phyloP scores from a whole-genome alignment of 2,329 filamentous ascomycete species.

The Botrytis squamosa region DNA sequence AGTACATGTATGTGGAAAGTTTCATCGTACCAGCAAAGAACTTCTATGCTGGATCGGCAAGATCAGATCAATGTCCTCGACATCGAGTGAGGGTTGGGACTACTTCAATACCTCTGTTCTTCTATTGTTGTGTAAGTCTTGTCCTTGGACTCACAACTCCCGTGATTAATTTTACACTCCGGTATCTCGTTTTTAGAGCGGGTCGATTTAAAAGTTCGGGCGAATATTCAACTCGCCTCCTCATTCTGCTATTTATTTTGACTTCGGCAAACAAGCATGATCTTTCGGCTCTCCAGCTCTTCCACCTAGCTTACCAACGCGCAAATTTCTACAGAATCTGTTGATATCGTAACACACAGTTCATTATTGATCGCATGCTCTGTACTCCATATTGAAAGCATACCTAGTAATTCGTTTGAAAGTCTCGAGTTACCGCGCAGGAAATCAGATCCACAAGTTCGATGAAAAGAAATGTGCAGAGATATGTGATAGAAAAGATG shows the following conservation, averaged over 20 bases:
- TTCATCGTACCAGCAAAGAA: neutral
- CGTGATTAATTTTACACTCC: neutral
- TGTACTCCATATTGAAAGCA: neutral
- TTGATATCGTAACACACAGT: neutral
- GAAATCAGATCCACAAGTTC: neutral
- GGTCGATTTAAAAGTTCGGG: neutral
- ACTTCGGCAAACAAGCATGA: neutral
- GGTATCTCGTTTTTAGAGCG: neutral
- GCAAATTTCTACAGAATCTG: neutral
- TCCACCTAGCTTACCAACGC: too few relatives aligned
- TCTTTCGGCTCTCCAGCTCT: neutral
- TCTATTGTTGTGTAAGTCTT: neutral
- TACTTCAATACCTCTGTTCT: neutral
- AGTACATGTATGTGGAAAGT: neutral
- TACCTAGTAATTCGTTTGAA: neutral
- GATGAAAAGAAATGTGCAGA: neutral
- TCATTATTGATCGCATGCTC: neutral
- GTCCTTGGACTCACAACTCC: too few relatives aligned
- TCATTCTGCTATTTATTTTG: neutral
- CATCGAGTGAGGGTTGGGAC: neutral
- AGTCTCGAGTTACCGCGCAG: neutral
- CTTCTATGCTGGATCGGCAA: neutral
- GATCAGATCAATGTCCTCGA: neutral
- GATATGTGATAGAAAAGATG: fast-evolving
- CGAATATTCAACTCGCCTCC: neutral